A percentile compares a stretch with the other conserved stretches of the same genome.
Evolutionary conservation across 2,329 filamentous ascomycete genomes (phyloP).

Genomic region (Leptographium lundbergii): DNA sequence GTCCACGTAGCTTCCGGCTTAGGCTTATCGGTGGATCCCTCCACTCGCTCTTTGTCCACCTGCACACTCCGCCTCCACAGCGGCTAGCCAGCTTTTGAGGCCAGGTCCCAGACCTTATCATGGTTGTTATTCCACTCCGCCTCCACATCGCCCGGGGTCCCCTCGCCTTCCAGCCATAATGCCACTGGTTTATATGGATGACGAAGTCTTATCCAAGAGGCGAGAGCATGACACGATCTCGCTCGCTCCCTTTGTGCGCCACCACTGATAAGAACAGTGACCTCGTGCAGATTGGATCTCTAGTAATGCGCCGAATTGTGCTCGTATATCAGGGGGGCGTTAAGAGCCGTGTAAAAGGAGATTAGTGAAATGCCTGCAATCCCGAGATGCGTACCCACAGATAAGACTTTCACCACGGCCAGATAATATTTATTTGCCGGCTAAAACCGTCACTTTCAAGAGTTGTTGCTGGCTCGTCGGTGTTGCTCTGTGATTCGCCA

Average conservation of each 20-base stretch:
- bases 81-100: background rate
- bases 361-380: background rate
- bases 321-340: background rate
- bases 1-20: background rate
- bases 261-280: background rate
- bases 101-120: background rate
- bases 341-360: background rate
- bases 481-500: background rate
- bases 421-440: background rate
- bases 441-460: background rate
- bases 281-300: background rate
- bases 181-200: background rate
- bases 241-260: background rate
- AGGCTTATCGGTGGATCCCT: background rate
- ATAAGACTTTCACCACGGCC: background rate
- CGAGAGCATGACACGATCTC: background rate
- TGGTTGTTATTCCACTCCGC: background rate
- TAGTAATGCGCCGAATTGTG: background rate
- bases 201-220: background rate
- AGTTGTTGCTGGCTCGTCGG: background rate
- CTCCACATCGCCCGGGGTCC: background rate
- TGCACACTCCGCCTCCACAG: background rate
- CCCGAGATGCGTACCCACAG: background rate
- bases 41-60: background rate
- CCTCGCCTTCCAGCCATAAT: background rate